A percentile compares a stretch with the other conserved stretches of the same genome.
Evolutionary conservation across 2,329 filamentous ascomycete genomes (phyloP).

Genomic region (Aspergillus puulaauensis): DNA sequence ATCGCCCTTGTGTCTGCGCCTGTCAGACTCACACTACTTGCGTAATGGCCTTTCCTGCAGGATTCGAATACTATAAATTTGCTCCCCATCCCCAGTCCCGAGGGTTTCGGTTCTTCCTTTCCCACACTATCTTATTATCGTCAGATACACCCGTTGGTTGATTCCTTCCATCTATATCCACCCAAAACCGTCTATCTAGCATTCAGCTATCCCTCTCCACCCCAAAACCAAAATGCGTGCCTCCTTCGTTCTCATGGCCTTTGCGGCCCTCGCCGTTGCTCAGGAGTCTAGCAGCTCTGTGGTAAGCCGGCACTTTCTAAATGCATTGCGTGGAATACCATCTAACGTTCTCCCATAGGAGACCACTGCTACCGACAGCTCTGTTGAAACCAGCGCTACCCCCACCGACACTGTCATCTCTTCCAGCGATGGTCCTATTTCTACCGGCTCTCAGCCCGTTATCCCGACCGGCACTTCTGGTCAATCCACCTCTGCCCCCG

Average conservation of each 20-base stretch:
- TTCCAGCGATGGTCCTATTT: not conserved
- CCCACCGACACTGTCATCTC: not conserved
- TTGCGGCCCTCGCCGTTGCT: conserved; percentile 44
- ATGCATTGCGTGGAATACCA: not conserved
- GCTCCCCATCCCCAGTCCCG: conserved; percentile 8
- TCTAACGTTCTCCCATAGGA: conserved; percentile 1
- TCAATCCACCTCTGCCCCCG: not conserved
- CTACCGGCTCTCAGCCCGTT: conserved; percentile 6
- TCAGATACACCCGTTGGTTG: not conserved
- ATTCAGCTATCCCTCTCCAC: not conserved
- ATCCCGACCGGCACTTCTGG: conserved; percentile 6
- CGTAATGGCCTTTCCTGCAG: conserved; percentile 11
- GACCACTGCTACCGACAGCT: conserved; percentile 18
- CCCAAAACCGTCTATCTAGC: conserved; percentile 13
- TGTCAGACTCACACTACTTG: conserved; percentile 10
- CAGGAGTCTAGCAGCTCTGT: conserved; percentile 27
- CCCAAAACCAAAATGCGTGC: conserved; percentile 45
- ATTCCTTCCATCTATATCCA: not conserved
- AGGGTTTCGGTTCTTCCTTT: conserved; percentile 1
- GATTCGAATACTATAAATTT: conserved; percentile 15
- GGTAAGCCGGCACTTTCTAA: conserved; percentile 18
- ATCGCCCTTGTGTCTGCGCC: conserved; percentile 10
- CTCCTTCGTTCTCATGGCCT: conserved; percentile 44
- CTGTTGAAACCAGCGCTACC: conserved; percentile 10
- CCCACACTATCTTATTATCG: not conserved